Conservation (phyloP, 2,329 filamentous ascomycete genomes). For the Xylaria polymorpha region DNA sequence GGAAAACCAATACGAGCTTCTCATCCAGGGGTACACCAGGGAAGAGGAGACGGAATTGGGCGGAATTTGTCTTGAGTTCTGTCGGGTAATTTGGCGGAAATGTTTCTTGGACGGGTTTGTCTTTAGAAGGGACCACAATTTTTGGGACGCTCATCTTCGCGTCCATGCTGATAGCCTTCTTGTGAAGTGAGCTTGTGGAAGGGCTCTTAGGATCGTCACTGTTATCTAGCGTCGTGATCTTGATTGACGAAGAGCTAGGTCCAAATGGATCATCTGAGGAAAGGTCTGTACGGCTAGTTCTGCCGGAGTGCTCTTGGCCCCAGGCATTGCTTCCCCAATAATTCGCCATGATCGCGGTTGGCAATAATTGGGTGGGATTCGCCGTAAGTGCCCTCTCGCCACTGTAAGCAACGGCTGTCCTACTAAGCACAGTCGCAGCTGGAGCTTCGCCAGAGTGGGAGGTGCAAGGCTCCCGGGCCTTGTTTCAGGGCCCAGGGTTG, state of each 20-base stretch:
- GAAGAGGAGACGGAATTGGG: conserved; percentile 93
- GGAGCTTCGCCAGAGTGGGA: conserved; percentile 83
- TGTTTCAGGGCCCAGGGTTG: conserved; percentile 57
- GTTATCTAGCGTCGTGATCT: conserved; percentile 47
- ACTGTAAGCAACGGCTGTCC: conserved; percentile 82
- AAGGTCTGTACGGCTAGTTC: conserved; percentile 39
- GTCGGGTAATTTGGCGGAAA: conserved; percentile 83
- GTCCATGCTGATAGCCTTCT: conserved; percentile 60
- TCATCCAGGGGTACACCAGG: conserved; percentile 81
- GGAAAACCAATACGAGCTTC: conserved; percentile 89
- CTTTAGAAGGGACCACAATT: conserved; percentile 44
- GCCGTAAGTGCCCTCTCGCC: conserved; percentile 77
- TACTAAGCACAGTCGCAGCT: conserved; percentile 85
- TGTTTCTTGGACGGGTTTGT: conserved; percentile 59
- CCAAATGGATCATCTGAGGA: conserved; percentile 54
- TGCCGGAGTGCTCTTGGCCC: conserved; percentile 53
- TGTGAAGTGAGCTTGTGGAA: conserved; percentile 49
- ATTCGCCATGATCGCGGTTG: conserved; percentile 89
- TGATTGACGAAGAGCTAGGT: conserved; percentile 51
- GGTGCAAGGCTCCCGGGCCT: conserved; percentile 78
- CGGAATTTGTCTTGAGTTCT: conserved; percentile 85
- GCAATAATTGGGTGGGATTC: conserved; percentile 77
- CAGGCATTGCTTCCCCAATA: conserved; percentile 92
- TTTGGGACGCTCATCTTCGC: conserved; percentile 48
- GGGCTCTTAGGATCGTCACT: conserved; percentile 45